These are phyloP conservation scores for Chytriomyces hyalinus DNA, from an alignment of 192 early-diverging fungal species.

Conservation along the genomic window DNA sequence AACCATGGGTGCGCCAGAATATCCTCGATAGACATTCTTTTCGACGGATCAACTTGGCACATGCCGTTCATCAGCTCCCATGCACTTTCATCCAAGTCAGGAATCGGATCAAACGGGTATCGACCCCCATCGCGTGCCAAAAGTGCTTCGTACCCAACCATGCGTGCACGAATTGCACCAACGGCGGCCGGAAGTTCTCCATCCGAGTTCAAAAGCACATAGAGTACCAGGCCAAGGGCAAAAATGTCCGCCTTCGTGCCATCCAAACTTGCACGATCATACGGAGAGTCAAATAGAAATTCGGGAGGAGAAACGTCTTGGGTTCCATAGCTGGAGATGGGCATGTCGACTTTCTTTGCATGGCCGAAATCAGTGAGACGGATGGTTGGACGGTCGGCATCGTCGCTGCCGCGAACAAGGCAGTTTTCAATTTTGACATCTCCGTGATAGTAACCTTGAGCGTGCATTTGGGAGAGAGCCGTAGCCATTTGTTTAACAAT, in stretches of 20 bases:
- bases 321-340: slow-evolving; percentile 22
- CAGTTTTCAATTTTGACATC: slow-evolving; percentile 86
- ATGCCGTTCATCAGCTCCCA: slow-evolving; percentile 23
- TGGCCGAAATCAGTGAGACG: slow-evolving; percentile 32
- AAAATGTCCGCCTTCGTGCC: slow-evolving; percentile 31
- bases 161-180: neutral
- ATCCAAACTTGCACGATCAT: neutral
- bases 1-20: slow-evolving; percentile 21
- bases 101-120: slow-evolving; percentile 6
- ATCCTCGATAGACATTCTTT: slow-evolving; percentile 9
- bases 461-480: slow-evolving; percentile 52
- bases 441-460: slow-evolving; percentile 55
- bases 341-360: neutral
- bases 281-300: slow-evolving; percentile 11
- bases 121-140: neutral
- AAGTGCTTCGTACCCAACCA: slow-evolving; percentile 9
- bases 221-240: slow-evolving; percentile 32
- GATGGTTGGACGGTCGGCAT: slow-evolving; percentile 1
- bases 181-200: slow-evolving; percentile 20
- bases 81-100: slow-evolving; percentile 1
- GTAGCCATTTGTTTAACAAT: slow-evolving; percentile 51
- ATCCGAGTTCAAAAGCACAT: slow-evolving; percentile 13
- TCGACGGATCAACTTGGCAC: slow-evolving; percentile 12
- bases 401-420: slow-evolving; percentile 60
- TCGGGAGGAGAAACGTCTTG: slow-evolving; percentile 32